Percentiles rank a stretch among this genome's conserved stretches.
Evolutionary conservation across 257 asterid genomes (phyloP).

Genomic region (Solanum sitiens): DNA sequence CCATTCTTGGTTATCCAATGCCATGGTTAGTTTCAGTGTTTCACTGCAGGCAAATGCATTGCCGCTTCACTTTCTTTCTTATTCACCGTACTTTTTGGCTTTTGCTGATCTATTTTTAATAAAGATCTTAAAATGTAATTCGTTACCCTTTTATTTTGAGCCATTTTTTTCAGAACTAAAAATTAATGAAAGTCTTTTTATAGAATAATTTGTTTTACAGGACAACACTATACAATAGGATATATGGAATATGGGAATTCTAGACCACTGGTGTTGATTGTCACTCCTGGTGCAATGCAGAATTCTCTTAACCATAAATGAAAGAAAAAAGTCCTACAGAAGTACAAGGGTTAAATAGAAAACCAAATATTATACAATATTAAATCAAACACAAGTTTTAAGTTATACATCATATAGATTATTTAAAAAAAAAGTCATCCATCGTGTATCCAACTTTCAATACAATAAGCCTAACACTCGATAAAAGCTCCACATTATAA

Average conservation of each 20-base stretch:
- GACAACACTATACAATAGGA: neutral
- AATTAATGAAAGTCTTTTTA: neutral
- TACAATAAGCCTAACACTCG: neutral
- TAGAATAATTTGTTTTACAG: neutral
- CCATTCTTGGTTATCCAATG: neutral
- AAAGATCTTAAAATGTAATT: neutral
- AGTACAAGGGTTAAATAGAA: neutral
- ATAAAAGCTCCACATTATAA: neutral
- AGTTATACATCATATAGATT: neutral
- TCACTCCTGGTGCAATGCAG: neutral
- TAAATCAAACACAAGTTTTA: neutral
- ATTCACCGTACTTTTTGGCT: neutral
- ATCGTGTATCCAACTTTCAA: neutral
- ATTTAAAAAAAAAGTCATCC: neutral
- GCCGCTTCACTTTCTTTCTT: neutral
- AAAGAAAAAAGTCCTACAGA: neutral
- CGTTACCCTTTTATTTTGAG: neutral
- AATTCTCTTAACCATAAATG: neutral
- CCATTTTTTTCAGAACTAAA: neutral
- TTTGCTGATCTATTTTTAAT: neutral
- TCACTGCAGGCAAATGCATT: neutral
- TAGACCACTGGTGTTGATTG: neutral
- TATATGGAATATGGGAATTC: neutral
- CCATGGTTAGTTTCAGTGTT: neutral
- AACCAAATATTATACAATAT: neutral